phyloP scores from a whole-genome alignment of 1,284 basidiomycete species.

The Sanguinoderma infundibulare region DNA sequence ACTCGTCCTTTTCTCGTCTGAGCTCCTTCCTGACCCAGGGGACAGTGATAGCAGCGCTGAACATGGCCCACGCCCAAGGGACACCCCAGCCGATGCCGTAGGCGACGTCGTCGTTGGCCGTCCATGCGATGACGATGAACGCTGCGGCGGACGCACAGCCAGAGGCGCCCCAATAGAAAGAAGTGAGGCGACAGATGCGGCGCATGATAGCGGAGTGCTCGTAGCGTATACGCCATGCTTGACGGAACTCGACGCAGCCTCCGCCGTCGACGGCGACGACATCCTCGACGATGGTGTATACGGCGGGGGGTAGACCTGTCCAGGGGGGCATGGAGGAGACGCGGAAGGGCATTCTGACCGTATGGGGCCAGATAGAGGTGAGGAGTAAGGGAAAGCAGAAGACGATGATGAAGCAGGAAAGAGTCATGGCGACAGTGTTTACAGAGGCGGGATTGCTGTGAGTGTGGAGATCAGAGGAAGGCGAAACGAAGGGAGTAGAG shows the following conservation, averaged over 20 bases:
- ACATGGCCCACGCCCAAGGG: constrained; percentile 38
- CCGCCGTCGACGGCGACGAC: constrained; percentile 39
- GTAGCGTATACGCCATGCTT: constrained; percentile 39
- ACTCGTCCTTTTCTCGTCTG: constrained; percentile 27
- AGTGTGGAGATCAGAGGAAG: neutral
- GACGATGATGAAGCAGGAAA: constrained; percentile 37
- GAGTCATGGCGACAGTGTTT: constrained; percentile 36
- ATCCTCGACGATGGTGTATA: constrained; percentile 39
- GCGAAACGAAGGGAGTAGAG: neutral
- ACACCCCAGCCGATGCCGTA: constrained; percentile 38
- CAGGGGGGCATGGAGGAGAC: constrained; percentile 37
- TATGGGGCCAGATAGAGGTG: constrained; percentile 34
- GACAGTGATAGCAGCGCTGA: constrained; percentile 24
- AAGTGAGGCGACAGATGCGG: constrained; percentile 30
- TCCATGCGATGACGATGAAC: constrained; percentile 34
- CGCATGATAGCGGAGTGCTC: constrained; percentile 36
- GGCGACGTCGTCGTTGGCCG: constrained; percentile 32
- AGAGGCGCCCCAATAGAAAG: constrained; percentile 33
- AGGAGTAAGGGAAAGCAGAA: constrained; percentile 35
- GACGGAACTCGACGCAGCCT: constrained; percentile 38
- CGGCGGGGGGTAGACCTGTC: constrained; percentile 35
- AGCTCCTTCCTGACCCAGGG: constrained; percentile 29
- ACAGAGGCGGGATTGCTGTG: constrained; percentile 32
- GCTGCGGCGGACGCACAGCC: constrained; percentile 30
- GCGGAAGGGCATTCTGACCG: constrained; percentile 36